Percentiles rank a stretch among this genome's conserved stretches.
These are phyloP conservation scores for Zygnema circumcarinatum DNA, from an alignment of 139 green algal species.

Conservation along the genomic window DNA sequence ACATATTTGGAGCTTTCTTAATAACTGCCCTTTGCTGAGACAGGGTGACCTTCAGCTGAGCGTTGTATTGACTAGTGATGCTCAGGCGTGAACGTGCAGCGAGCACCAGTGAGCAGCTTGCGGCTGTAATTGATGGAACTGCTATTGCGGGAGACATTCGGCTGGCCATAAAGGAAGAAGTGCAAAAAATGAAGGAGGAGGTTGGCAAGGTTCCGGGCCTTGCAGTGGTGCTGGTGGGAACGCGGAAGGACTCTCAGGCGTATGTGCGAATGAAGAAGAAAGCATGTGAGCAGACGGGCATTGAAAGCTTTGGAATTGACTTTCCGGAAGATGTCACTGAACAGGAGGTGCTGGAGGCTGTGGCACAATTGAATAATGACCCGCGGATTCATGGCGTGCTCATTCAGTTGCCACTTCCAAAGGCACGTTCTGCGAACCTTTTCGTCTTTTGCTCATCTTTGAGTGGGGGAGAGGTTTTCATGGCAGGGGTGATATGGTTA, in stretches of 20 bases:
- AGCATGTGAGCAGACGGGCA: constrained; percentile 74
- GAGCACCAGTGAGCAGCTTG: constrained; percentile 27
- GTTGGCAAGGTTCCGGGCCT: constrained; percentile 72
- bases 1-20: too few relatives aligned
- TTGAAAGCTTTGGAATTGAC: constrained; percentile 62
- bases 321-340: constrained; percentile 85
- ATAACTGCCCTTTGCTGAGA: too few relatives aligned
- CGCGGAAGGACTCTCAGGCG: constrained; percentile 85
- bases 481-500: too few relatives aligned
- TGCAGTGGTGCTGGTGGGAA: constrained; percentile 90
- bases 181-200: constrained; percentile 43
- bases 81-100: too few relatives aligned
- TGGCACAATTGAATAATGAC: constrained; percentile 81
- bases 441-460: too few relatives aligned
- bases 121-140: constrained; percentile 68
- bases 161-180: constrained; percentile 62
- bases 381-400: constrained; percentile 91
- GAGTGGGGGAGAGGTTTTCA: too few relatives aligned
- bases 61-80: too few relatives aligned
- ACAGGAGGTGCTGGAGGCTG: constrained; percentile 85
- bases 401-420: constrained; percentile 94
- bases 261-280: constrained; percentile 95
- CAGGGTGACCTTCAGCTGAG: too few relatives aligned
- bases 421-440: constrained; percentile 10
- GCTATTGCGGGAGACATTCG: constrained; percentile 62